Base-by-base conservation (phyloP, 2,329 filamentous ascomycete genomes). In the Chrysosphaeria jannelii region DNA sequence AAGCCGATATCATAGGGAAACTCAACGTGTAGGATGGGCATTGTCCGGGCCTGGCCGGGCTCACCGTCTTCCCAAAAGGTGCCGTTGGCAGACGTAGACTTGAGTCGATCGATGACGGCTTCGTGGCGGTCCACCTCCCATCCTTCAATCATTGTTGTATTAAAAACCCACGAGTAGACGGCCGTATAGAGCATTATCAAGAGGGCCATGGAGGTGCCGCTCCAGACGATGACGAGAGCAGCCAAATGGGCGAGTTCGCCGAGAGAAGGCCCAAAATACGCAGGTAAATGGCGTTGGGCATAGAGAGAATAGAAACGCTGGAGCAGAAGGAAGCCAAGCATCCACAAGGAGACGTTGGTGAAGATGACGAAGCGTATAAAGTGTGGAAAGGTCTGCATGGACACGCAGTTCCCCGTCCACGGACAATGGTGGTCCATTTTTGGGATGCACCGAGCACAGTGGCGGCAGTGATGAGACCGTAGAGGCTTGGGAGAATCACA, bases 381-480 rank as follows among this genome's bases (percentile, higher is more conserved):
- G 45, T 81, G 67, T 6, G 75, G 74, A 35, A 78, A 72, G 1
- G 70, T 79, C 29, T 64, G 66, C 41, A 78, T 58, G 8, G 70
- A 78, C 25, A 85, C 70, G 46, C 75, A 88, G 44, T 79, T 81
- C 29, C 46, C 50, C 4, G 71, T 81, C 74, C 74, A 85, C 3
- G 74, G 71, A 38, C 74, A 85, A 46, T 88, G 72, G 44, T 78
- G 70, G 45, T 79, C 71, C 71, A 79, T 79, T 43, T 63, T 69
- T 18, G 69, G 67, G 23, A 78, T 58, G 41, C 71, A 78, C 34
- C 66, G 60, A 31, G 50, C 50, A 45, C 74, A 88, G 33, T 59
- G 57, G 30, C 64, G 66, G 46, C 75, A 88, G 48, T 88, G 75
- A 49, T 85, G 75, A 2, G 72, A 61, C 31, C 75, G 52, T 1